Conservation (phyloP, 495 filamentous ascomycete genomes). For the Neurospora sp. region DNA sequence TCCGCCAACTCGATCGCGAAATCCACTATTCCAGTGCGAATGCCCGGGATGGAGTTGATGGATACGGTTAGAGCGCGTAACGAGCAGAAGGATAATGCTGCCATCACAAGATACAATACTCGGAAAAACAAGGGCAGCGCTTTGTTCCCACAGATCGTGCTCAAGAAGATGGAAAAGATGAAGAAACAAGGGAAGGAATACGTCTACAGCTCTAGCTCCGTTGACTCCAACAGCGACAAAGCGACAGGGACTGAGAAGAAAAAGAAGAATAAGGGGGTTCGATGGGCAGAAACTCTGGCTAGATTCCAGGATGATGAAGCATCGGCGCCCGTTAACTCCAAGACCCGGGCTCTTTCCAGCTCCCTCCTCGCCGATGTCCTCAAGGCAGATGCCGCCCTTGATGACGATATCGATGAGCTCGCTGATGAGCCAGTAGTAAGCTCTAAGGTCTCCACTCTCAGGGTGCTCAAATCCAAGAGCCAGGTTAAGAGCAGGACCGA, state of each 20-base stretch:
- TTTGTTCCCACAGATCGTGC: conserved; percentile 17
- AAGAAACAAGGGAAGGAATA: conserved; percentile 13
- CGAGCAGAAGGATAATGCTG: conserved; percentile 42
- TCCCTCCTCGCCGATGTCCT: conserved; percentile 10
- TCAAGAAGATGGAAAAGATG: conserved; percentile 21
- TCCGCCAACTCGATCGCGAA: conserved; percentile 24
- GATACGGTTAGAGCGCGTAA: conserved; percentile 20
- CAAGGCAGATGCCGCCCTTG: conserved; percentile 2
- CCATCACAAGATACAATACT: conserved; percentile 40
- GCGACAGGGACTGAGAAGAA: not conserved
- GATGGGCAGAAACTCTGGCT: conserved; percentile 22
- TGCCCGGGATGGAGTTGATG: conserved; percentile 18
- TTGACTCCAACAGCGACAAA: not conserved
- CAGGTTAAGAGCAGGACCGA: not conserved
- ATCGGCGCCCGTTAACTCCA: not conserved
- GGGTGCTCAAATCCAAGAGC: not conserved
- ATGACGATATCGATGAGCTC: conserved; percentile 7
- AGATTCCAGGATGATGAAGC: conserved; percentile 12
- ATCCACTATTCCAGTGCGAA: conserved; percentile 21
- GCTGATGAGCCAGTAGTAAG: not conserved
- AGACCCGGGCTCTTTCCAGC: conserved; percentile 4
- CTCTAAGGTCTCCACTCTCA: not conserved
- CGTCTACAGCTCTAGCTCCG: not conserved
- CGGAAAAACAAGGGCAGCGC: conserved; percentile 44
- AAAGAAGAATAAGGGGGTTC: conserved; percentile 15